A percentile compares a stretch with the other conserved stretches of the same genome.
These are phyloP conservation scores for Coffea canephora DNA, from an alignment of 257 asterid genomes.

Conservation along the genomic window DNA sequence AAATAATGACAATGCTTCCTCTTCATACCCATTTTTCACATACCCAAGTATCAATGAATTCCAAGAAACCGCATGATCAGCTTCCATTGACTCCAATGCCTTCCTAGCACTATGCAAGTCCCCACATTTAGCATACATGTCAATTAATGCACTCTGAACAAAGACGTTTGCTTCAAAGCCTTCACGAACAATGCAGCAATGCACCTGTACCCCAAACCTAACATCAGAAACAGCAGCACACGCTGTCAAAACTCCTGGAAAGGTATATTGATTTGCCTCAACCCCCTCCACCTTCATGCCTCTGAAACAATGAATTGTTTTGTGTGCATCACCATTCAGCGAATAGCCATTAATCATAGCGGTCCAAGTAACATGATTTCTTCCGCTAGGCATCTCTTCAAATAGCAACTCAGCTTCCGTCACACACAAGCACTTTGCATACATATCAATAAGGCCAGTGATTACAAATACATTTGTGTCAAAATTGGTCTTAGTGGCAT, in stretches of 20 bases:
- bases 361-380: slow-evolving; percentile 91
- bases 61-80: slow-evolving; percentile 65
- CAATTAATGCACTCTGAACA: slow-evolving; percentile 71
- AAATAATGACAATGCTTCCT: slow-evolving; percentile 54
- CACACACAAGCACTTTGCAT: slow-evolving; percentile 53
- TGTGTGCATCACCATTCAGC: slow-evolving; percentile 42
- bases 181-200: slow-evolving; percentile 54
- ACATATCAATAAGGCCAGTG: slow-evolving; percentile 82
- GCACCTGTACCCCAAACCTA: slow-evolving; percentile 63
- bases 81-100: slow-evolving; percentile 45
- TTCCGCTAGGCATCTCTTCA: slow-evolving; percentile 44
- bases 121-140: slow-evolving; percentile 80
- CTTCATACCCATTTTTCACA: slow-evolving; percentile 45
- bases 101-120: slow-evolving; percentile 58
- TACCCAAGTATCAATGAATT: slow-evolving; percentile 76
- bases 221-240: slow-evolving; percentile 50
- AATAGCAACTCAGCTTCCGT: slow-evolving; percentile 63
- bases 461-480: slow-evolving; percentile 54
- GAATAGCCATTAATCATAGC: slow-evolving; percentile 83
- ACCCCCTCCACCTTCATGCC: slow-evolving; percentile 60
- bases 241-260: slow-evolving; percentile 64
- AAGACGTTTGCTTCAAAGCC: slow-evolving; percentile 72
- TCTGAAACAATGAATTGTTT: slow-evolving; percentile 55
- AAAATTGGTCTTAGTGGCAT: slow-evolving; percentile 48
- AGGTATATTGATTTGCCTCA: slow-evolving; percentile 76